Base-by-base conservation (phyloP, 2,329 filamentous ascomycete species). In the Endothia cerciana region DNA sequence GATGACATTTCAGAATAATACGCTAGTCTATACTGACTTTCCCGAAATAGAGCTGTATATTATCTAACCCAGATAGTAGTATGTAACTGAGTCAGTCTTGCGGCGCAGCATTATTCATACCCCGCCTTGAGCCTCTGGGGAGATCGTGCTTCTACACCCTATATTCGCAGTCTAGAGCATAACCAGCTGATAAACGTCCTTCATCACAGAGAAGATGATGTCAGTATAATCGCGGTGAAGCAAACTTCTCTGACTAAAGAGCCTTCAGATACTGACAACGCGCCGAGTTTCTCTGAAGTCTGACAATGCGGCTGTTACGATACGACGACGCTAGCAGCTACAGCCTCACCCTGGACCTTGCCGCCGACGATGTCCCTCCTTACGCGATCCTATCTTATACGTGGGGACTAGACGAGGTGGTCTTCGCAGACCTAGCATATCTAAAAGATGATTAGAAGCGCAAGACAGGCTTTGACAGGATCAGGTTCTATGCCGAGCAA, bases 401-500 rank as follows among this genome's bases (percentile, higher is more conserved):
- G 19, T 43, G 41, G 41, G 41, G 41, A 19, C 41, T n/a, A 49
- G n/a, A 49, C 6, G 47, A 49, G 19, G 25, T 49, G 47, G 2
- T 28, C 13, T 49, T 49, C 47, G 47, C n/a, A 49, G 47, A 49
- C 25, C 47, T 49, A 4, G 25, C 13, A 28, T 2, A 5, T 13
- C 6, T 7, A 49, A 28, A 11, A 3, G n/a, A 25, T 7, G 47
- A 28, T 4, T 11, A 51, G 30, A 17, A 40, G 7, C 2, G 25
- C 7, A 64, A 59, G 11, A 40, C 11, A 11, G 60, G 53, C 38
- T 64, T 58, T 33, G 53, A 43, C 1, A 61, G 60, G 15, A 30
- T 61, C 3, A 19, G 3, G 7, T 43, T 30, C 43, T 40, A 41
- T 19, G 65, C 65, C 40, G 62, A 63, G 17, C 62, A 56, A 22